Conservation (phyloP, 768 basidiomycete genomes). For the Piloderma croceum region DNA sequence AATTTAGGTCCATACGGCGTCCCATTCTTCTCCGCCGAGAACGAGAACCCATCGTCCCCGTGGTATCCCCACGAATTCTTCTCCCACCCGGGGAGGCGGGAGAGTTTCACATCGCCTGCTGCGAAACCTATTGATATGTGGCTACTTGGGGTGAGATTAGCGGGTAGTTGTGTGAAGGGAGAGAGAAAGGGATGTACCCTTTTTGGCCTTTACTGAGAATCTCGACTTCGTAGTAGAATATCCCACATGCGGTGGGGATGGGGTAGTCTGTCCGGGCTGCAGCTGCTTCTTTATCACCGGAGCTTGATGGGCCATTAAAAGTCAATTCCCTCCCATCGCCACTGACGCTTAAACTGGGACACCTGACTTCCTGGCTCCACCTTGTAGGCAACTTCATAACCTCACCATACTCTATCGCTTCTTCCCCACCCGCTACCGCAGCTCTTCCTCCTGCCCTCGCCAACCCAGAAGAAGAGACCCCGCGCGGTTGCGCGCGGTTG, state of each 20-base stretch:
- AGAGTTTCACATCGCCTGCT: slow-evolving; percentile 55
- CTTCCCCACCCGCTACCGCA: too few species aligned
- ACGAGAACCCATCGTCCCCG: slow-evolving; percentile 81
- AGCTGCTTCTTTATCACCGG: slow-evolving; percentile 77
- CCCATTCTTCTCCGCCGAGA: slow-evolving; percentile 69
- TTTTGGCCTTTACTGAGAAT: slow-evolving; percentile 75
- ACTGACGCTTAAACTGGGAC: slow-evolving; percentile 53
- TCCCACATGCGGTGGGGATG: slow-evolving; percentile 81
- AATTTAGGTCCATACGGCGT: slow-evolving; percentile 73
- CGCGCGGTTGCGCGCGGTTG: slow-evolving; percentile 18
- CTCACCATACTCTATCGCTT: too few species aligned
- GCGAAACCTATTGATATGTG: slow-evolving; percentile 86
- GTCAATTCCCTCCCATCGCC: slow-evolving; percentile 68
- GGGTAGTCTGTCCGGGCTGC: slow-evolving; percentile 72
- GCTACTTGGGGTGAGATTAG: slow-evolving; percentile 32
- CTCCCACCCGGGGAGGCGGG: slow-evolving; percentile 84
- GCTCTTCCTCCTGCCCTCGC: not conserved
- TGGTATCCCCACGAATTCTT: slow-evolving; percentile 87
- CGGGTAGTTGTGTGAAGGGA: slow-evolving; percentile 9
- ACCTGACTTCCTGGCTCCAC: slow-evolving; percentile 70
- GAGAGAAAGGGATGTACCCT: slow-evolving; percentile 47
- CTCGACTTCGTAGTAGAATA: slow-evolving; percentile 93
- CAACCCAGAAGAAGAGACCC: slow-evolving; percentile 10
- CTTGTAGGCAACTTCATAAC: slow-evolving; percentile 63
- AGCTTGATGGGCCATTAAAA: slow-evolving; percentile 54